These are phyloP conservation scores for Aphanomyces cochlioides DNA, from an alignment of 352 stramenopile species.

Conservation along the genomic window DNA sequence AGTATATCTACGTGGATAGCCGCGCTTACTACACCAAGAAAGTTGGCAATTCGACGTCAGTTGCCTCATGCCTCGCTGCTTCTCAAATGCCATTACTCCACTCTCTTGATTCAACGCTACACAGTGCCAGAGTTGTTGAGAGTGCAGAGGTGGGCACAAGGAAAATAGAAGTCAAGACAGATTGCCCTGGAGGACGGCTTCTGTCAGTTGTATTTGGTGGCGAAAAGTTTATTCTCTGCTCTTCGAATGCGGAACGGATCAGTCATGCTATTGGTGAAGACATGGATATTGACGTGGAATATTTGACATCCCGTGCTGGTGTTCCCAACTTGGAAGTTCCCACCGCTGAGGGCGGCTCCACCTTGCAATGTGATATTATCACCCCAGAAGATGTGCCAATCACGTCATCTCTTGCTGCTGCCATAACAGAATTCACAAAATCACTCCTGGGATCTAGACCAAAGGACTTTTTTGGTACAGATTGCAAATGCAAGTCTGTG, in stretches of 20 bases:
- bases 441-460: not conserved
- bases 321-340: not conserved
- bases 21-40: conserved; percentile 1
- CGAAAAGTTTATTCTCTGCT: conserved; percentile 39
- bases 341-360: conserved; percentile 21
- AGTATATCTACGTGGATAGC: not conserved
- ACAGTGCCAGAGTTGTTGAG: conserved; percentile 3
- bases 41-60: not conserved
- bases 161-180: not conserved
- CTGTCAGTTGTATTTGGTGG: conserved; percentile 36
- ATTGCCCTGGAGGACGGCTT: conserved; percentile 31
- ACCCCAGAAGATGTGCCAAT: not conserved
- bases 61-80: not conserved
- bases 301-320: conserved; percentile 9
- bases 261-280: conserved; percentile 30
- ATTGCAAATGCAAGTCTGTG: not conserved
- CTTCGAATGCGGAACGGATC: conserved; percentile 1
- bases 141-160: not conserved
- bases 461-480: not conserved
- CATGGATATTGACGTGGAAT: conserved; percentile 27
- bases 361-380: conserved; percentile 21
- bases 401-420: not conserved
- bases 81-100: conserved; percentile 9
- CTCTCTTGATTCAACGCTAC: conserved; percentile 3
- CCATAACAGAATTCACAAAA: not conserved